Evolutionary conservation across 148 eudicot species (phyloP), one percentile per base, ranked within the genome.

Genomic region (Euryodendron excelsum): DNA sequence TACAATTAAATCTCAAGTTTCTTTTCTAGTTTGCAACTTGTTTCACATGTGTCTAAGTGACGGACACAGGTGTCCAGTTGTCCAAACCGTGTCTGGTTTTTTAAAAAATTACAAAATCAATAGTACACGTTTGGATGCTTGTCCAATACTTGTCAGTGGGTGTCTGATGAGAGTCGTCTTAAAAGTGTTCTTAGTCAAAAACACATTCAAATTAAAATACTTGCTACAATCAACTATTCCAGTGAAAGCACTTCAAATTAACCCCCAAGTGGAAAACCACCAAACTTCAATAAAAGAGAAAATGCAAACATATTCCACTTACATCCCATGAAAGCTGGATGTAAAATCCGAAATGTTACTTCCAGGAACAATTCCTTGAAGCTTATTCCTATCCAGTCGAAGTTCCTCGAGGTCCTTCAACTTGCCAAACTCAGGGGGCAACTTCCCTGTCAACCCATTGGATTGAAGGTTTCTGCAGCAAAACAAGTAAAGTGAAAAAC

Each of bases 301-400:
- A 61, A 74, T 30, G 77, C 58, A 27, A 2, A 39, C 60, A 64
- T 39, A 2, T 55, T 55, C 45, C 34, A 74, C 98, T 91, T 87
- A 94, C 98, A 92, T 86, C 56, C 90, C 89, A 53, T 81, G 82
- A 18, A 56, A 14, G 36, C 76, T 82, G 33, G 90, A 82, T 37
- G 78, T 15, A 63, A 82, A 78, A 15, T 59, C 63, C 0, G 94
- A 78, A 53, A 44, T 60, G 78, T 79, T 79, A 77, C 80, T 79
- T 76, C 87, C 95, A n/a, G 93, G 98, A 67, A 96, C 76, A 53
- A 76, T 71, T 79, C 99, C 99, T 78, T 76, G 88, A 82, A 96
- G 92, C 88, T 84, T 93, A 84, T 96, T 96, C 79, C 97, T 92
- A 72, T 92, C 97, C 73, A 96, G 66, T 66, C 86, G 85, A 80